Evolutionary conservation across 352 stramenopile genomes (phyloP), one percentile per base, ranked within the genome.

Genomic region (Phytopythium helicoides): DNA sequence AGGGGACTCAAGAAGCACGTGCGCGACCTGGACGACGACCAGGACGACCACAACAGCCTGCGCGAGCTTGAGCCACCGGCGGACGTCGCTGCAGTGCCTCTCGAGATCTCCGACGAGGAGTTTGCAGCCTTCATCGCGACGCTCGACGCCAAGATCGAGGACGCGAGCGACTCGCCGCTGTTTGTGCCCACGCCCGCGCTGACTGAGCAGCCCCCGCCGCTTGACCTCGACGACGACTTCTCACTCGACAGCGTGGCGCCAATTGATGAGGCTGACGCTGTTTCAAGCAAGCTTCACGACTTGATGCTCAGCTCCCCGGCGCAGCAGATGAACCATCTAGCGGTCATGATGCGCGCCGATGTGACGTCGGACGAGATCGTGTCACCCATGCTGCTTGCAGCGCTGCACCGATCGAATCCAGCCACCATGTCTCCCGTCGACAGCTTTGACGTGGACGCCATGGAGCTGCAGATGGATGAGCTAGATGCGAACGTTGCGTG

Each of bases 1-100:
- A 63, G 63, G 36, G 63, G 63, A 1, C 63, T 72, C 33, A 72
- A 72, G 59, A 73, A 69, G 37, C 53, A 69, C 39, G 61, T 73
- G 44, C 37, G 60, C 12, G 61, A 73, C 50, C 47, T 72, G 10
- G 54, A 61, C 37, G 66, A 68, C 47, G 47, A 53, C 5, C 50
- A 62, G 23, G 63, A 68, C 47, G 58, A 54, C 15, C n/a, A n/a
- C n/a, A n/a, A n/a, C n/a, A n/a, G n/a, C n/a, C n/a, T n/a, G n/a
- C n/a, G n/a, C n/a, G n/a, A n/a, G n/a, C n/a, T n/a, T n/a, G n/a
- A n/a, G n/a, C n/a, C n/a, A n/a, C 38, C 56, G 21, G 60, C 31
- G 22, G 42, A 60, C 47, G 63, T 65, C 6, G 56, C 46, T 19
- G 62, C 56, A 41, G n/a, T 42, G 34, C 58, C 58, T 3, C 51